phyloP scores from a whole-genome alignment of 805 yeast genomes.

The Dipodascus geniculatus region DNA sequence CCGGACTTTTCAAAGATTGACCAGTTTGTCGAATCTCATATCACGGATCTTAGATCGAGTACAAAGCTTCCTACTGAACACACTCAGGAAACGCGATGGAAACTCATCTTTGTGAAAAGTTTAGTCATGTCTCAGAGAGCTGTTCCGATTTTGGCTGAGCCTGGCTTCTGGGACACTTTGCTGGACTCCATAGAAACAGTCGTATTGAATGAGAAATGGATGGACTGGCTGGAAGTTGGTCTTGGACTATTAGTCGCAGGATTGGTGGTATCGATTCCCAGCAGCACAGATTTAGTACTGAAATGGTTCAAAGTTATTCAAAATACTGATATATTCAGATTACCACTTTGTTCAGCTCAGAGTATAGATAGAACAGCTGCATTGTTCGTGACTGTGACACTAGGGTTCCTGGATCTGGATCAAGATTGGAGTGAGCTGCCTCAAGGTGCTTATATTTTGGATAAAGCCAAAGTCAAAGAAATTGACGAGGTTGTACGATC shows the following conservation, averaged over 20 bases:
- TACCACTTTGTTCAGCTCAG: not conserved
- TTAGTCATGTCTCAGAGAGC: not conserved
- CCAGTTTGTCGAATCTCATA: not conserved
- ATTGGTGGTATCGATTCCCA: not conserved
- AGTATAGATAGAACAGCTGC: not conserved
- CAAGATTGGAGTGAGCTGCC: not conserved
- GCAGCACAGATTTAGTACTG: not conserved
- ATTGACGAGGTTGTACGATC: not conserved
- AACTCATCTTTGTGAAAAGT: not conserved
- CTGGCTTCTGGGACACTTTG: not conserved
- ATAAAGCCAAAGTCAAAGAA: not conserved
- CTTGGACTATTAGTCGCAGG: not conserved
- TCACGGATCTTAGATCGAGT: not conserved
- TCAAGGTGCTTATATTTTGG: not conserved
- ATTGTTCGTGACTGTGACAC: not conserved
- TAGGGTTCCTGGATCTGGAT: not conserved
- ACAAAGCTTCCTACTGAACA: not conserved
- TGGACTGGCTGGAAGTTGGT: not conserved
- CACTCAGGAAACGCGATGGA: not conserved
- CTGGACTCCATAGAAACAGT: not conserved
- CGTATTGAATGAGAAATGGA: not conserved
- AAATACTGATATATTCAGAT: not conserved
- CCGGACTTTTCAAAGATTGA: not conserved
- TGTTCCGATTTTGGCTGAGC: not conserved
- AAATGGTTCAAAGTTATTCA: not conserved